These are phyloP conservation scores for Mentha longifolia DNA, from an alignment of 257 asterid species.

Conservation along the genomic window DNA sequence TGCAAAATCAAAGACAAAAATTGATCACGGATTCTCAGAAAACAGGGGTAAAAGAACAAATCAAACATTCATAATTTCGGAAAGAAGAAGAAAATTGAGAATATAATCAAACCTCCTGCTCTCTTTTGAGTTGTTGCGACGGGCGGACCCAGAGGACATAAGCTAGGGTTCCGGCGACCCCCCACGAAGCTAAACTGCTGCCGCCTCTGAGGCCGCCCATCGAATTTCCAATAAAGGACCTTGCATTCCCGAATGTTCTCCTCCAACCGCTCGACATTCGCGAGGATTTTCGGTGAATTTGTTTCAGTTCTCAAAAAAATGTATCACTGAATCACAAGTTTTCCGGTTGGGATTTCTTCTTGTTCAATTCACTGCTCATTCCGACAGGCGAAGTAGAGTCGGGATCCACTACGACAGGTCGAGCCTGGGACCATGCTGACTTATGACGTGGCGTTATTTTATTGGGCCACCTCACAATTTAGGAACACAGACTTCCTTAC, in stretches of 20 bases:
- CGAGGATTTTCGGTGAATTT: constrained; percentile 17
- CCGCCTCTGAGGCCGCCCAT: constrained; percentile 92
- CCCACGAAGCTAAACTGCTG: constrained; percentile 88
- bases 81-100: background rate
- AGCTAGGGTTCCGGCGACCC: constrained; percentile 96
- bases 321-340: background rate
- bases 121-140: constrained; percentile 77
- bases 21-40: background rate
- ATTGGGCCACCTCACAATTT: background rate
- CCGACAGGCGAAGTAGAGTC: constrained; percentile 4
- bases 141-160: constrained; percentile 92
- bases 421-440: background rate
- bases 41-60: background rate
- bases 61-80: background rate
- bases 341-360: constrained; percentile 18
- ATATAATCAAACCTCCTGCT: constrained; percentile 61
- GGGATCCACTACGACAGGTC: constrained; percentile 7
- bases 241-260: constrained; percentile 61
- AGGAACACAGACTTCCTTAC: no score
- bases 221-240: constrained; percentile 78
- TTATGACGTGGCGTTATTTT: constrained; percentile 12
- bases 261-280: constrained; percentile 65
- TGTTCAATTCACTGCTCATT: constrained; percentile 30
- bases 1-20: constrained; percentile 20
- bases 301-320: background rate